These are phyloP conservation scores for Akanthomyces lecanii DNA, from an alignment of 2,329 filamentous ascomycete genomes.

Conservation along the genomic window DNA sequence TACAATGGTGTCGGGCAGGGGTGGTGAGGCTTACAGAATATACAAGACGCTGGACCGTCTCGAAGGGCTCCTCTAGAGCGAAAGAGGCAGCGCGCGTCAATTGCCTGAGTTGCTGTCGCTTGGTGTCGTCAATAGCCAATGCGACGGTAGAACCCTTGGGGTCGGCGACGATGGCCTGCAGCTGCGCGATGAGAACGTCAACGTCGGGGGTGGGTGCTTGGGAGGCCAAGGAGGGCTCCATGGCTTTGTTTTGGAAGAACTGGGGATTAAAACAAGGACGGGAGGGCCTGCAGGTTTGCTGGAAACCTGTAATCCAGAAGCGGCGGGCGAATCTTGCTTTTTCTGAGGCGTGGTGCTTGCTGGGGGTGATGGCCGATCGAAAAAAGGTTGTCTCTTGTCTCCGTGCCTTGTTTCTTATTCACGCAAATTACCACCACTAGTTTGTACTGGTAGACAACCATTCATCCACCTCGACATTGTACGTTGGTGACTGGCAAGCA, in stretches of 20 bases:
- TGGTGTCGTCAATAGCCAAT: constrained; percentile 2
- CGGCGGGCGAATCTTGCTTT: background rate
- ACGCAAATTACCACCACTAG: background rate
- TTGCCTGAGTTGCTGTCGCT: constrained; percentile 14
- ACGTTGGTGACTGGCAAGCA: no score
- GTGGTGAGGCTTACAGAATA: constrained; percentile 17
- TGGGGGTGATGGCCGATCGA: no score
- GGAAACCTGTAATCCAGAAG: background rate
- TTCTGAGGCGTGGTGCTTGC: background rate
- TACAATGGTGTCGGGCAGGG: background rate
- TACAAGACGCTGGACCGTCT: constrained; percentile 19
- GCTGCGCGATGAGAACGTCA: constrained; percentile 19
- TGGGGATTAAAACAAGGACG: background rate
- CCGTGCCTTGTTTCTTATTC: background rate
- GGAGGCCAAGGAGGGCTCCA: background rate
- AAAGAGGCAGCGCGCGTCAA: constrained; percentile 16
- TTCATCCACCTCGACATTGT: no score
- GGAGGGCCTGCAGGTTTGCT: background rate
- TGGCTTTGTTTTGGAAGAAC: background rate
- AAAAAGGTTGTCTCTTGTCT: background rate
- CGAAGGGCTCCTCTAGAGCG: constrained; percentile 21
- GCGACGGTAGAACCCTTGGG: background rate
- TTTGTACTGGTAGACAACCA: no score
- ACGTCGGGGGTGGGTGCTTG: background rate
- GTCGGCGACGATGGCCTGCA: constrained; percentile 14